These are phyloP conservation scores for Odonthalia washingtoniensis DNA, from an alignment of 31 red algal genomes.

Conservation along the genomic window DNA sequence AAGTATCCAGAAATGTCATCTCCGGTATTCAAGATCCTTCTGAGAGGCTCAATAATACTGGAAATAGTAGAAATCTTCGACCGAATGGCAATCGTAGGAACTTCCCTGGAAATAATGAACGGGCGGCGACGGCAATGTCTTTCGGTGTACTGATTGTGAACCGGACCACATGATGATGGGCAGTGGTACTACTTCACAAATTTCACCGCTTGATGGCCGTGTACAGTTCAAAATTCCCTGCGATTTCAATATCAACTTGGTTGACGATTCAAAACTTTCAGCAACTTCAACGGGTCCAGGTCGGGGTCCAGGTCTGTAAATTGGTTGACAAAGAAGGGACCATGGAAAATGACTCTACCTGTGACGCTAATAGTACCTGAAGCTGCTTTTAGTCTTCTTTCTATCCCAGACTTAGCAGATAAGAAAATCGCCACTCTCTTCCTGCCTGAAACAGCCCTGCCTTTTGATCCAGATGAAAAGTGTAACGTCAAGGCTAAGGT, in stretches of 20 bases:
- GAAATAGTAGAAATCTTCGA: too few species aligned
- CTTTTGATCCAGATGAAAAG: too few species aligned
- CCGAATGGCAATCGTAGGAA: too few species aligned
- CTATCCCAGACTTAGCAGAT: too few species aligned
- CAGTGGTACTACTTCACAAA: constrained; percentile 43
- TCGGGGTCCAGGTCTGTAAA: background rate
- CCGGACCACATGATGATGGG: constrained; percentile 21
- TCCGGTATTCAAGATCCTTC: background rate
- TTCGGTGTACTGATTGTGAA: background rate
- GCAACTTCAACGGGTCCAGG: constrained; percentile 18
- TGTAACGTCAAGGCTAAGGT: too few species aligned
- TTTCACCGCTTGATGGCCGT: background rate
- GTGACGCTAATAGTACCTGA: constrained; percentile 30
- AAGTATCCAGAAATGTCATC: constrained; percentile 1
- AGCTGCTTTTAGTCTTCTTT: constrained; percentile 31
- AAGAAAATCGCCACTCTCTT: too few species aligned
- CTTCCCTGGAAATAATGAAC: too few species aligned
- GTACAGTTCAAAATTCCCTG: constrained; percentile 1
- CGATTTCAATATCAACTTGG: constrained; percentile 10
- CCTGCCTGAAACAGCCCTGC: too few species aligned
- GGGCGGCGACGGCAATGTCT: too few species aligned
- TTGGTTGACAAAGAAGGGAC: constrained; percentile 19
- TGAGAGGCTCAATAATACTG: background rate
- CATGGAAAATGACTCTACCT: constrained; percentile 25
- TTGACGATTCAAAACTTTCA: constrained; percentile 33